Base-by-base conservation (phyloP, 2,329 filamentous ascomycete genomes). In the Aureobasidium subglaciale region DNA sequence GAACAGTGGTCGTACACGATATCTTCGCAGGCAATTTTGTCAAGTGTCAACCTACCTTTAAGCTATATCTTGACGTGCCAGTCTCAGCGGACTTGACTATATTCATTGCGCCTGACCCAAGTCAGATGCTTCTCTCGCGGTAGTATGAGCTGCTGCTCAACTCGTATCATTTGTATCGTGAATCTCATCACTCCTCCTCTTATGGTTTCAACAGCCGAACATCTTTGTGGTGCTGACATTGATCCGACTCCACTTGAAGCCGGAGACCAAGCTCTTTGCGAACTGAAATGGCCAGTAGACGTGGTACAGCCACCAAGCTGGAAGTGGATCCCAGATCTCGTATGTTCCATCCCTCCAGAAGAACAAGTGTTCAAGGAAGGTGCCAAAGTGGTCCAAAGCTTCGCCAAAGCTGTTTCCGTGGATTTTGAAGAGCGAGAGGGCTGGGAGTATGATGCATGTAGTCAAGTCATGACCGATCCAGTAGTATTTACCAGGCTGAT, bases 391-490 rank as follows among this genome's bases (percentile, higher is more conserved):
- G 1, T 66, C 55, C 1, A 66, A 46, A 2, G 69, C 62, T 13
- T 66, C 61, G 22, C 55, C 35, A 18, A 65, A 54, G 4, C 58
- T 59, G 13, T 63, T 64, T n/a, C 59, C 62, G 9, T 66, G 9
- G 0, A 62, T 20, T 1, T 67, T 59, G 10, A 77, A 16, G 2
- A 74, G 64, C 1, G 69, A 63, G 5, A 76, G 60, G 0, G 80
- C 58, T 0, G 79, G 81, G 0, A 76, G 65, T 0, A 84, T 32
- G 0, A 84, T 64, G 1, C 77, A 68, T 1, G 75, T 72, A 1
- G 84, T 70, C 0, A 88, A 54, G 56, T 88, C 85, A 59, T 88
- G 83, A 0, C 79, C 82, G n/a, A 84, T 65, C 85, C 85, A 88
- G 67, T 86, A 87, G 62, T 77, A 79, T 1, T 55, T 66, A 57